Evolutionary conservation across 2,329 filamentous ascomycete genomes (phyloP), one percentile per base, ranked within the genome.

Genomic region (Tricladium varicosporioides): DNA sequence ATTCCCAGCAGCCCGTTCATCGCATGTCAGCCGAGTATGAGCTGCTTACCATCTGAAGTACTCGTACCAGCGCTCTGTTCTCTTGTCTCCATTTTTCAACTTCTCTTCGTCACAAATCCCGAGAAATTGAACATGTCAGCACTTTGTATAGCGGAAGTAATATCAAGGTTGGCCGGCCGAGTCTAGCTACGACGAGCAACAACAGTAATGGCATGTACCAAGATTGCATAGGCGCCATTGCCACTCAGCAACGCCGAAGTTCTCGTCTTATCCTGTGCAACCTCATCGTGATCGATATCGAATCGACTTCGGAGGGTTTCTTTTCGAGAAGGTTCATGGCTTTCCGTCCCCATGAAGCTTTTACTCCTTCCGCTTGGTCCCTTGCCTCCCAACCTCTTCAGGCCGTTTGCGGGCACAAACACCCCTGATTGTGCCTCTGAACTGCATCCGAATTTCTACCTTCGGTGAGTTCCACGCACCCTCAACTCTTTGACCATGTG

Each of bases 171-270:
- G 13, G 13, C 11, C 32, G 27, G 50, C 51, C 55, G 53, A 57
- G 50, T 57, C 32, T n/a, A 50, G 40, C 46, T 15, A 19, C n/a
- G n/a, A n/a, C n/a, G n/a, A n/a, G 13, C 18, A 18, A 13, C 31
- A 22, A 15, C 33, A 18, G 18, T 18, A 46, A 31, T 10, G 16
- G 44, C 52, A 48, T 36, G 14, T 22, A 16, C 7, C 18, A 33
- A 53, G 19, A 57, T 53, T 54, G 15, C 27, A 44, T 53, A 54
- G 11, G 47, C 55, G 51, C 55, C 27, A 50, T 49, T 53, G 45
- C 18, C 40, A 57, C 50, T 19, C 16, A 40, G 47, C 44, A 48
- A 33, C 9, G 10, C 27, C 22, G 15, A 51, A 8, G 15, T 7
- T 19, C 14, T 27, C 13, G 15, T 33, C 42, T 32, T 18, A n/a